Evolutionary conservation across 306 rosid species (phyloP).

Genomic region (Lotus japonicus): DNA sequence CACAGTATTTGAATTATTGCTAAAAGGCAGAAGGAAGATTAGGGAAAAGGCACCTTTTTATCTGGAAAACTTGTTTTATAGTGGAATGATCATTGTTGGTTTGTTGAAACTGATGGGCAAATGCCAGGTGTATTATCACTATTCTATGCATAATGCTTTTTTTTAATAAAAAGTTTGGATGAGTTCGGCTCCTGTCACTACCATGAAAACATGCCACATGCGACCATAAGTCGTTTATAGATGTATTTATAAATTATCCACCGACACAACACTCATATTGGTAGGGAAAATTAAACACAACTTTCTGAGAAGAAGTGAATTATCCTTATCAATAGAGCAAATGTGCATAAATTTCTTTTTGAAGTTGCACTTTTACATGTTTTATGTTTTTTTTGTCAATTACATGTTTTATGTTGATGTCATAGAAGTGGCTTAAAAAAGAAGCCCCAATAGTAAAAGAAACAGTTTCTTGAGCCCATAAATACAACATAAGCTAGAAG

Average conservation of each 20-base stretch:
- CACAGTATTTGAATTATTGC: conserved; percentile 19
- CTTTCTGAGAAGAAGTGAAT: no score
- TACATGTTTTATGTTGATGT: neutral
- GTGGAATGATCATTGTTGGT: conserved; percentile 31
- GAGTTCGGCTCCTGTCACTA: no score
- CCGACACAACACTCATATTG: no score
- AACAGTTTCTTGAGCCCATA: conserved; percentile 44
- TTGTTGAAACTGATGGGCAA: conserved; percentile 27
- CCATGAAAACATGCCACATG: no score
- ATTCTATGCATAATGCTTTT: neutral
- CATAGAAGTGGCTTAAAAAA: conserved; percentile 26
- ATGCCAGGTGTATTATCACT: conserved; percentile 26
- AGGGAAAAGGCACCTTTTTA: conserved; percentile 10
- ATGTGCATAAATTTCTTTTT: neutral
- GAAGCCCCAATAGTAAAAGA: conserved; percentile 13
- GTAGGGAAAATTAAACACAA: no score
- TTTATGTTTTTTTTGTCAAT: no score
- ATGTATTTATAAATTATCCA: no score
- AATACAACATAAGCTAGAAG: conserved; percentile 19
- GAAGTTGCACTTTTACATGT: neutral
- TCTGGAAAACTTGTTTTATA: conserved; percentile 31
- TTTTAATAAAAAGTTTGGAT: no score
- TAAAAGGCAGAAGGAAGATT: conserved; percentile 11
- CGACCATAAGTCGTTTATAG: no score
- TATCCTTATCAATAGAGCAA: no score